A percentile compares a stretch with the other conserved stretches of the same genome.
Evolutionary conservation across 75 land plant species (phyloP).

Genomic region (Selaginella moellendorffii): DNA sequence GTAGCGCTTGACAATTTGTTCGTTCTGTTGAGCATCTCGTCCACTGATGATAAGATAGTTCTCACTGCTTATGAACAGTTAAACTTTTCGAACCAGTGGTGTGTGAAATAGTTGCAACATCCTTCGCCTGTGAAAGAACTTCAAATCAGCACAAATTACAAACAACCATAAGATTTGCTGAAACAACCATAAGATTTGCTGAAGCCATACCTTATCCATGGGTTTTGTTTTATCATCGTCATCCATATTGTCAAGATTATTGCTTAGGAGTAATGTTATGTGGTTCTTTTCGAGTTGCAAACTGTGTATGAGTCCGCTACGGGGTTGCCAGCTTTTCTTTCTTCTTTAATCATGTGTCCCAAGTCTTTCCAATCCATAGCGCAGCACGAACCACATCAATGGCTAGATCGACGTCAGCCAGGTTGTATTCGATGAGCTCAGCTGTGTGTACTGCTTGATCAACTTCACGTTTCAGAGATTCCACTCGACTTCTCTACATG

Average conservation of each 20-base stretch:
- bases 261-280: constrained; percentile 70
- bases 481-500: too few relatives aligned
- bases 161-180: too few relatives aligned
- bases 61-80: constrained; percentile 92
- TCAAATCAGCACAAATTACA: not conserved
- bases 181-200: too few relatives aligned
- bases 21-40: constrained; percentile 96
- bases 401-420: constrained; percentile 91
- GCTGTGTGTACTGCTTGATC: too few relatives aligned
- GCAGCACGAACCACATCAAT: too few relatives aligned
- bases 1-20: too few relatives aligned
- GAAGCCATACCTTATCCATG: constrained; percentile 74
- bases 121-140: constrained; percentile 49
- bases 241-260: constrained; percentile 95
- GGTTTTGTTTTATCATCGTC: constrained; percentile 87
- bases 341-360: constrained; percentile 96
- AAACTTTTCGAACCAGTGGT: constrained; percentile 96
- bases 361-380: too few relatives aligned
- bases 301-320: constrained; percentile 85
- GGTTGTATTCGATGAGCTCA: constrained; percentile 86
- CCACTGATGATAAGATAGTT: constrained; percentile 90
- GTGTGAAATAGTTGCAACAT: constrained; percentile 81
- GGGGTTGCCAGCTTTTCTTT: constrained; percentile 88
- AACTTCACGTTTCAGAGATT: too few relatives aligned
- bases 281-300: constrained; percentile 79